A percentile compares a stretch with the other conserved stretches of the same genome.
These are phyloP conservation scores for Flaveria bidentis DNA, from an alignment of 129 eudicot genomes.

Conservation along the genomic window DNA sequence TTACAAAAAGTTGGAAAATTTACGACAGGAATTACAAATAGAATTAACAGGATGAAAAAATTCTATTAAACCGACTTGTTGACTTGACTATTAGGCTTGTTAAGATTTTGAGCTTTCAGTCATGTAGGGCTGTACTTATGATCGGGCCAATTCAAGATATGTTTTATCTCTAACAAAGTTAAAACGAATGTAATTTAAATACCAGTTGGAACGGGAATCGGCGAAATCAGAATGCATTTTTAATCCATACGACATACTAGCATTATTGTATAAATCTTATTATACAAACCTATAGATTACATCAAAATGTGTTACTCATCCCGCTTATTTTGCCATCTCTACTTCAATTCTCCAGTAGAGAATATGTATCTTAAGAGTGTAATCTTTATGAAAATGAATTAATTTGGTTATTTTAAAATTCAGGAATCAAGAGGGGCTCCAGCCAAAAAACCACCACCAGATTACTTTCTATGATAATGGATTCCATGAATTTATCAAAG, in stretches of 20 bases:
- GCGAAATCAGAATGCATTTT: background rate
- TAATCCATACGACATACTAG: background rate
- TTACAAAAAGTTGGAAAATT: background rate
- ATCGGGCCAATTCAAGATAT: background rate
- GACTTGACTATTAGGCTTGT: background rate
- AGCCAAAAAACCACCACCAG: slow-evolving; percentile 69
- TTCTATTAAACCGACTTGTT: too few species aligned
- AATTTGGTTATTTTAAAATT: slow-evolving; percentile 16
- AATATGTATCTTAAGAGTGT: background rate
- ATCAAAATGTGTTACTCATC: background rate
- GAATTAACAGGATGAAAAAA: background rate
- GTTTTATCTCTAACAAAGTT: too few species aligned
- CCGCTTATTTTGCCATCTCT: background rate
- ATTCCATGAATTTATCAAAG: background rate
- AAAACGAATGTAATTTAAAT: too few species aligned
- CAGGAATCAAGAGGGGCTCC: slow-evolving; percentile 88
- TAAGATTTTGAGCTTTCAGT: background rate
- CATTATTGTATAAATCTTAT: too few species aligned
- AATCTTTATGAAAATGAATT: background rate
- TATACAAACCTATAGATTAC: too few species aligned
- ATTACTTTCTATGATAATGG: slow-evolving; percentile 62
- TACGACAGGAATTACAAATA: background rate
- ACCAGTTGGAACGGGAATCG: background rate
- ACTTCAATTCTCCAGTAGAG: background rate
- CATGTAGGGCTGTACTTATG: background rate